Evolutionary conservation across 345 rosid species (phyloP).

Genomic region (Gynandropsis gynandra): DNA sequence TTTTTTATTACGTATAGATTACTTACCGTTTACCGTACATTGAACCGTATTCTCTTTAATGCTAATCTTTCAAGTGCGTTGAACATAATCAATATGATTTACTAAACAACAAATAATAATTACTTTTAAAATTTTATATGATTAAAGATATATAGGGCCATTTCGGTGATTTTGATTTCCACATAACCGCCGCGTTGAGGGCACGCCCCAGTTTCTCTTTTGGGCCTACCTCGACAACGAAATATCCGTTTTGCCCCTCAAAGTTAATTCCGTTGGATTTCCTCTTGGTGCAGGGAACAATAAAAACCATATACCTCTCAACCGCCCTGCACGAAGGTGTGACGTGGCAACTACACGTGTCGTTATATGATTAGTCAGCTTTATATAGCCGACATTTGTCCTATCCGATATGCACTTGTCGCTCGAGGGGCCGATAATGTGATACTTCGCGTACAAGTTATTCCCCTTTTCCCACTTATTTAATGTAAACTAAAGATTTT

Average conservation of each 20-base stretch:
- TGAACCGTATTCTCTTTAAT: too few relatives aligned
- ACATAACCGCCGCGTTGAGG: too few relatives aligned
- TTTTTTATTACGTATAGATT: too few relatives aligned
- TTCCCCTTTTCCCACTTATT: background rate
- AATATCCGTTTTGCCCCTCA: constrained; percentile 16
- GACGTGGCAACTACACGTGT: constrained; percentile 9
- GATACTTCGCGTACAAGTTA: too few relatives aligned
- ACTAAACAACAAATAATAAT: too few relatives aligned
- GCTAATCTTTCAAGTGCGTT: too few relatives aligned
- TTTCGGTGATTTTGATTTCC: too few relatives aligned
- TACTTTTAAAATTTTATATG: too few relatives aligned
- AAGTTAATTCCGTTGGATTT: constrained; percentile 5
- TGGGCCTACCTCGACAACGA: background rate
- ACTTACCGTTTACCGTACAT: too few relatives aligned
- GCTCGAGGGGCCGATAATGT: background rate
- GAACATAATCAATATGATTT: too few relatives aligned
- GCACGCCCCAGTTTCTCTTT: constrained; percentile 16
- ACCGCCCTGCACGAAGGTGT: constrained; percentile 17
- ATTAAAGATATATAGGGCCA: too few relatives aligned
- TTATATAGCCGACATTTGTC: background rate
- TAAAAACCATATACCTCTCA: background rate
- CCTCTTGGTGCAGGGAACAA: constrained; percentile 18
- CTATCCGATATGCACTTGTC: too few relatives aligned
- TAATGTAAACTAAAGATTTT: background rate
- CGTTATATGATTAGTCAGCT: background rate